Evolutionary conservation across 2,329 filamentous ascomycete species (phyloP), one percentile per base, ranked within the genome.

Genomic region (Aspergillus carbonarius): DNA sequence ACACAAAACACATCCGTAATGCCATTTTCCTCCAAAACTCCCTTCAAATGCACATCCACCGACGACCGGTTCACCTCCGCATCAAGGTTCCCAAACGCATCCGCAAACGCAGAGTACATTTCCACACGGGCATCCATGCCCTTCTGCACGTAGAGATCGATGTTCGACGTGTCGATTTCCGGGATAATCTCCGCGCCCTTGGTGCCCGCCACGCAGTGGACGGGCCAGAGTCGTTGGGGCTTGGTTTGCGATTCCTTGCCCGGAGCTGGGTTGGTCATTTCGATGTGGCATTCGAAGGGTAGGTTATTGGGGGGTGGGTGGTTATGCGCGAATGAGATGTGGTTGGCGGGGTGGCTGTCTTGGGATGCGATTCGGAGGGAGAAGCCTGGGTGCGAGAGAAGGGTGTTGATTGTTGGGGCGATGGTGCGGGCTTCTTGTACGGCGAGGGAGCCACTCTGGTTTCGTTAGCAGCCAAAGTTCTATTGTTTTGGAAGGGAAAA

Each of bases 21-120:
- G 0, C 76, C 79, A 15, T 78, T 78, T 2, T 79, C 79, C 53
- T 74, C 81, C 65, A 99, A 73, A 49, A 80, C 70, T 1, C 70
- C 77, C 1, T 82, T 83, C 25, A 98, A 78, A 13, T 87, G 87
- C 68, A 84, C 88, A 68, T 77, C 74, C 39, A 77, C 78, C 32
- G 73, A 74, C 30, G 63, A 62, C 30, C 65, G 64, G 15, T 69
- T 70, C 50, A 69, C 66, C 13, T 66, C 65, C 54, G 72, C 68
- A 61, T 76, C 74, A 51, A 67, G 60, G 56, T 81, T 81, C 39
- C 76, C 76, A 67, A 97, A 93, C 0, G 91, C 90, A 70, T 93
- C 90, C 60, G 88, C 88, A 68, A 99, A 98, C 0, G 89, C 92
- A 61, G 89, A 93, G 77, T 97, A 98, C 90, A 97, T 96, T 76